Base-by-base conservation (phyloP, 257 asterid species). In the Jasminum sambac region DNA sequence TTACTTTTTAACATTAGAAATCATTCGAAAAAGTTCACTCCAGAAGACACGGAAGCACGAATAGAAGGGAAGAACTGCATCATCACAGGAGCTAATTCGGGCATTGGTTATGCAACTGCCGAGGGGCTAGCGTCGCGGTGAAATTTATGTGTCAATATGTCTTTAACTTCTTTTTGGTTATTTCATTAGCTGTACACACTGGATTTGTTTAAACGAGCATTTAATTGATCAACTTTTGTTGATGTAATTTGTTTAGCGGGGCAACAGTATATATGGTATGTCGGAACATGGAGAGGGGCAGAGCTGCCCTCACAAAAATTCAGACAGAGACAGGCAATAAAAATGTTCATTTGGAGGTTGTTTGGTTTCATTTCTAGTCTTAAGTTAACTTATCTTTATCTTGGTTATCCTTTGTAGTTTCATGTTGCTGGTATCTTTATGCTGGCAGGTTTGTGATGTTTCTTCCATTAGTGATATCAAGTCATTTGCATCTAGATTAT, bases 1-100 rank as follows among this genome's bases (percentile, higher is more conserved):
- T 34, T 61, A 36, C 39, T 62, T 37, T 72, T 38, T 67, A 14
- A 79, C 76, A 41, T 66, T 60, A 94, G 99, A 83, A 93, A 91
- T 81, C 90, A 94, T 72, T 84, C 96, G 10, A 91, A 84, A 75
- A 85, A 78, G 24, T 94, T 91, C 74, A 88, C 70, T 39, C 57
- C 83, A 41, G 96, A 94, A 83, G 97, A 94, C 72, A 86, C 86
- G 96, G 80, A 85, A 80, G 79, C 58, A 57, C 76, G 41, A 68
- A 84, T 89, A 68, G 91, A 86, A 74, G 96, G 96, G 41, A 94
- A 94, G 82, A 89, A 91, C 80, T 89, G 96, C 73, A 76, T 94
- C 26, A 95, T 94, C 34, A 94, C 99, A 1, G 99, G 99, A 73
- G 99, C 97, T 4, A 94, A 94, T 81, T 84, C 99, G 0, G 99